phyloP scores from a whole-genome alignment of 768 basidiomycete species.

The Pleurotus djamor region DNA sequence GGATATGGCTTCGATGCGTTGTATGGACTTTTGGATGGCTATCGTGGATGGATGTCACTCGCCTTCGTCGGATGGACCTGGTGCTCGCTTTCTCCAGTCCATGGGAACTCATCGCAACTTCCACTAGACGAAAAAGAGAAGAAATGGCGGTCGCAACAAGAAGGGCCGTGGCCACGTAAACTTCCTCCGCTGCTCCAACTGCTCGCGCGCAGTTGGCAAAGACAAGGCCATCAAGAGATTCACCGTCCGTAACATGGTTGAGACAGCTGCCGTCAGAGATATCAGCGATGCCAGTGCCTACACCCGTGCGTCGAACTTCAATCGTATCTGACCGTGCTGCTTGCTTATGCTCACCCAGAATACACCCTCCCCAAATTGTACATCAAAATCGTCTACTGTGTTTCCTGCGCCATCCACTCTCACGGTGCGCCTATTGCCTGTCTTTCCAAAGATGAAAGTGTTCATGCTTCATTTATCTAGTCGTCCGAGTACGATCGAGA shows the following conservation, averaged over 20 bases:
- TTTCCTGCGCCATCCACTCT: constrained; percentile 99
- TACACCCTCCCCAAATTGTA: constrained; percentile 97
- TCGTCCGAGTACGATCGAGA: constrained; percentile 96
- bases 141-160: constrained; percentile 99
- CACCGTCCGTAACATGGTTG: constrained; percentile 99
- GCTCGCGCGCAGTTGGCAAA: constrained; percentile 96
- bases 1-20: background rate
- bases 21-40: background rate
- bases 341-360: constrained; percentile 47
- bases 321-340: background rate
- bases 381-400: constrained; percentile 98
- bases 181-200: constrained; percentile 98
- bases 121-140: constrained; percentile 93
- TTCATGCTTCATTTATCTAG: constrained; percentile 38
- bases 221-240: constrained; percentile 99
- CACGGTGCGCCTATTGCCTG: constrained; percentile 62
- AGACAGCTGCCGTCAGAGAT: constrained; percentile 97
- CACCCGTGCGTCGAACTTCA: constrained; percentile 54
- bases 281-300: constrained; percentile 96
- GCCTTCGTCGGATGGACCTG: background rate
- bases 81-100: background rate
- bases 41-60: background rate
- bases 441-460: background rate
- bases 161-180: constrained; percentile 96
- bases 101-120: background rate